Evolutionary conservation across 2,329 filamentous ascomycete genomes (phyloP).

Genomic region (Trichoderma oligosporum): DNA sequence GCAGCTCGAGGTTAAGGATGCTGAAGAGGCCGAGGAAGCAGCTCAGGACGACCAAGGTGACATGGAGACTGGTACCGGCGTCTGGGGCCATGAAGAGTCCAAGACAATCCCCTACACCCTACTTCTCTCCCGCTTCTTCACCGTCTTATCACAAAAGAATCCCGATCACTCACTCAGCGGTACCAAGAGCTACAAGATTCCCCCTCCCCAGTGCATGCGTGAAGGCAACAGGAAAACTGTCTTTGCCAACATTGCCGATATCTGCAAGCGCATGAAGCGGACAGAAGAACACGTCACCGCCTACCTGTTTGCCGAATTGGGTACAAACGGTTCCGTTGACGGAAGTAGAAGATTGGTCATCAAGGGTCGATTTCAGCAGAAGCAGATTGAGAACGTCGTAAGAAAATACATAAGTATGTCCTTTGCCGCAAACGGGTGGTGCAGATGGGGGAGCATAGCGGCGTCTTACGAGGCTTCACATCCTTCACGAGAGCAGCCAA

Average conservation of each 20-base stretch:
- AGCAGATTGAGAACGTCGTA: constrained; percentile 96
- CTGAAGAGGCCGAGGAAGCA: constrained; percentile 51
- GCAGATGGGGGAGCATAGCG: neutral
- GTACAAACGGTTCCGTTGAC: constrained; percentile 93
- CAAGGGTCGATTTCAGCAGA: constrained; percentile 99
- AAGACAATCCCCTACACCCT: constrained; percentile 78
- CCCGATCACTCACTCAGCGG: constrained; percentile 88
- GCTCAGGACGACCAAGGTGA: constrained; percentile 63
- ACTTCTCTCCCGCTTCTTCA: constrained; percentile 90
- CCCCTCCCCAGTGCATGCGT: constrained; percentile 94
- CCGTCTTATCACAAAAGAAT: constrained; percentile 89
- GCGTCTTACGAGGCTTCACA: no score
- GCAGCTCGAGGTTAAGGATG: constrained; percentile 62
- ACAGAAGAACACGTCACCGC: constrained; percentile 96
- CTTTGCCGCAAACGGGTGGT: neutral
- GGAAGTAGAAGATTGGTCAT: constrained; percentile 91
- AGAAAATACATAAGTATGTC: constrained; percentile 86
- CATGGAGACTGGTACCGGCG: constrained; percentile 80
- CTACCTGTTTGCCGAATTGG: constrained; percentile 96
- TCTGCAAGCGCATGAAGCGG: constrained; percentile 99
- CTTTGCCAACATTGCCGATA: constrained; percentile 98
- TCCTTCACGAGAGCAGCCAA: no score
- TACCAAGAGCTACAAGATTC: constrained; percentile 97
- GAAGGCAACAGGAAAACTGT: constrained; percentile 99
- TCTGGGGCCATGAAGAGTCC: constrained; percentile 80